Percentiles rank a stretch among this genome's conserved stretches.
Evolutionary conservation across 768 basidiomycete genomes (phyloP).

Genomic region (Suillus occidentalis): DNA sequence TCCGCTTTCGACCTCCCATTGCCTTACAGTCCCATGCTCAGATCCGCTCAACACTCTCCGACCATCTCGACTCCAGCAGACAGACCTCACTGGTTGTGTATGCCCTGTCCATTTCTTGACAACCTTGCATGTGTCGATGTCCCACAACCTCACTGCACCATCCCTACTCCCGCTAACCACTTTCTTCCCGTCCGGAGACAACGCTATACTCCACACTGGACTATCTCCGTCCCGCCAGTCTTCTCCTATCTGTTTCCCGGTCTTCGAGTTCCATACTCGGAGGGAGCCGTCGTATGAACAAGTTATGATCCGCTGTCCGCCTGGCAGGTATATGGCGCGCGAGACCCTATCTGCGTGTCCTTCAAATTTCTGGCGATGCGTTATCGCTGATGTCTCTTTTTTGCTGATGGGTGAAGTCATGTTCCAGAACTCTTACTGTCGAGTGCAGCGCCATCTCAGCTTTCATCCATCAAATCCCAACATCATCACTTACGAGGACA

Average conservation of each 20-base stretch:
- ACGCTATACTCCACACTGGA: neutral
- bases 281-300: neutral
- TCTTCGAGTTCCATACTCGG: neutral
- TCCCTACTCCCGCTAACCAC: neutral
- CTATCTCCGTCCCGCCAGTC: neutral
- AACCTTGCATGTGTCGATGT: neutral
- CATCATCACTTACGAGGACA: neutral
- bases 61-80: neutral
- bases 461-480: neutral
- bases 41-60: neutral
- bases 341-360: neutral
- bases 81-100: neutral
- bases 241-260: neutral
- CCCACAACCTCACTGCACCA: neutral
- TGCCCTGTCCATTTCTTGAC: neutral
- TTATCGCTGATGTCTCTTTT: neutral
- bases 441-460: neutral
- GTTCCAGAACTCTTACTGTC: neutral
- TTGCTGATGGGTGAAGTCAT: neutral
- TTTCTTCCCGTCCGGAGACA: neutral
- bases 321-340: neutral
- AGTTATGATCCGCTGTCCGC: neutral
- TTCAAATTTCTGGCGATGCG: neutral
- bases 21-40: neutral
- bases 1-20: neutral